phyloP scores from a whole-genome alignment of 768 basidiomycete species.

The Kwoniella botswanensis region DNA sequence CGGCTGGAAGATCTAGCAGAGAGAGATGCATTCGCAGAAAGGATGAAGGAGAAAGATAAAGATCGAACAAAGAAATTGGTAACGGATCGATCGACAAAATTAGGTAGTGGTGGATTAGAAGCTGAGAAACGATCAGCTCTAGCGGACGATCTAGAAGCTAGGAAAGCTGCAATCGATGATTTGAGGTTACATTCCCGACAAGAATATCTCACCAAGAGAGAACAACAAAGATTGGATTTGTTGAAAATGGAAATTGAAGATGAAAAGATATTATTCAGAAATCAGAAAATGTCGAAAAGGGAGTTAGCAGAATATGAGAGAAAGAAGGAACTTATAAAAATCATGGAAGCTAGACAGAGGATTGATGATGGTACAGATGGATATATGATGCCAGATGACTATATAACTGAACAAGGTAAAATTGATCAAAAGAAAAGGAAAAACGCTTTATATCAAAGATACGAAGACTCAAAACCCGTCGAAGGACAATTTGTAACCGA shows the following conservation, averaged over 20 bases:
- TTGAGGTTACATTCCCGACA: conserved; percentile 88
- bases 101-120: conserved; percentile 72
- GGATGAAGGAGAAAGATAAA: conserved; percentile 78
- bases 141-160: conserved; percentile 71
- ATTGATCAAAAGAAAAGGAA: conserved; percentile 97
- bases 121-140: conserved; percentile 78
- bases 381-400: conserved; percentile 95
- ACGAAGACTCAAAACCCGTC: conserved; percentile 73
- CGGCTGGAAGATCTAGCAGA: conserved; percentile 79
- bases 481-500: conserved; percentile 96
- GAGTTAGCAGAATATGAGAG: conserved; percentile 80
- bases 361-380: conserved; percentile 97
- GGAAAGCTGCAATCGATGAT: conserved; percentile 67
- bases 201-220: conserved; percentile 94
- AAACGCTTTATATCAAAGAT: conserved; percentile 87
- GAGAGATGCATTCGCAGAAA: conserved; percentile 89
- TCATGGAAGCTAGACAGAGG: conserved; percentile 91
- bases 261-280: conserved; percentile 85
- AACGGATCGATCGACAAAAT: conserved; percentile 83
- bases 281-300: conserved; percentile 85
- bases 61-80: conserved; percentile 88
- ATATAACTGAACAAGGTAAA: conserved; percentile 96
- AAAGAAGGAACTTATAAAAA: conserved; percentile 87
- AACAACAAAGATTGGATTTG: conserved; percentile 92
- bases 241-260: conserved; percentile 91